phyloP scores from a whole-genome alignment of 805 yeast species.

The Yarrowia phangngaensis region DNA sequence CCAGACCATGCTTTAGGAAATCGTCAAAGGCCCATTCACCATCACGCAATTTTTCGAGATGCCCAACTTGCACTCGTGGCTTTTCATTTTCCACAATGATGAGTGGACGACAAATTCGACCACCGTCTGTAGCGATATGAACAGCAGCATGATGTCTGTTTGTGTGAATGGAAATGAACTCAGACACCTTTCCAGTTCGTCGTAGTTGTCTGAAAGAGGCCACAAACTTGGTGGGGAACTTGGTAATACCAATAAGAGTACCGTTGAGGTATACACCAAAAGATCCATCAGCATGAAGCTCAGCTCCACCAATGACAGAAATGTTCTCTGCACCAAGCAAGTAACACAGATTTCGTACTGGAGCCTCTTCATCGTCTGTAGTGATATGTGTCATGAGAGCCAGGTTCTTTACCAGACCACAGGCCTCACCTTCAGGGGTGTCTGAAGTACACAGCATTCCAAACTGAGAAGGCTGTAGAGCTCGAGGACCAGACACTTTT shows the following conservation, averaged over 20 bases:
- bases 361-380: slow-evolving; percentile 94
- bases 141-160: slow-evolving; percentile 89
- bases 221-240: slow-evolving; percentile 82
- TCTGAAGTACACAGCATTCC: slow-evolving; percentile 99
- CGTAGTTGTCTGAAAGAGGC: slow-evolving; percentile 71
- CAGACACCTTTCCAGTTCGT: slow-evolving; percentile 80
- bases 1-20: slow-evolving; percentile 77
- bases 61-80: slow-evolving; percentile 68
- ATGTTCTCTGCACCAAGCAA: slow-evolving; percentile 88
- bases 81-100: slow-evolving; percentile 75
- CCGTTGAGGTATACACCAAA: slow-evolving; percentile 90
- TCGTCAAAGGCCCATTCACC: slow-evolving; percentile 90
- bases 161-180: slow-evolving; percentile 84
- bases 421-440: slow-evolving; percentile 99
- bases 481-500: slow-evolving; percentile 98
- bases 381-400: slow-evolving; percentile 99
- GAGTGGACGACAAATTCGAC: slow-evolving; percentile 94
- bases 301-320: slow-evolving; percentile 72
- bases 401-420: slow-evolving; percentile 95
- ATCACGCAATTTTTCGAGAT: slow-evolving; percentile 55
- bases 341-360: slow-evolving; percentile 71
- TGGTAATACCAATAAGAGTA: slow-evolving; percentile 85
- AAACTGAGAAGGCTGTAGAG: slow-evolving; percentile 96
- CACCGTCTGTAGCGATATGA: slow-evolving; percentile 98
- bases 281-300: slow-evolving; percentile 70